Evolutionary conservation across 768 basidiomycete genomes (phyloP).

Genomic region (Xerocomus potaroensis): DNA sequence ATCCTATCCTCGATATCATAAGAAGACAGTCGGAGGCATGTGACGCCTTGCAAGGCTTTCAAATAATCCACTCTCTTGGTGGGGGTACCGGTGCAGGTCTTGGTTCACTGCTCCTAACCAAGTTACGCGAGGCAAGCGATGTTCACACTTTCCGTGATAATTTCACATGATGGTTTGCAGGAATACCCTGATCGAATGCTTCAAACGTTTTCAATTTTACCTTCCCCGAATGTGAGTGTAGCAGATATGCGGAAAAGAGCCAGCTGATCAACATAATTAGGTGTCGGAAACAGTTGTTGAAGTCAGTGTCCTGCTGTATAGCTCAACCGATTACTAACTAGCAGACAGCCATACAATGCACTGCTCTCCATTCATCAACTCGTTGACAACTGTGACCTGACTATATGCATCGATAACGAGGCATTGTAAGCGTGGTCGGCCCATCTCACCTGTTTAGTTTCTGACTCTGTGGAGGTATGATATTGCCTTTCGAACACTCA

Average conservation of each 20-base stretch:
- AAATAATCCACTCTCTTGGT: slow-evolving; percentile 84
- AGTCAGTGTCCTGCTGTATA: slow-evolving; percentile 24
- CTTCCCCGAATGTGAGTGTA: slow-evolving; percentile 48
- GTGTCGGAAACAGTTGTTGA: slow-evolving; percentile 54
- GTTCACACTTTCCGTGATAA: neutral
- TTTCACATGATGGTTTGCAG: slow-evolving; percentile 34
- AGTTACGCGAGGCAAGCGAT: slow-evolving; percentile 66
- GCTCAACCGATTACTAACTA: slow-evolving; percentile 6
- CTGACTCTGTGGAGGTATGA: slow-evolving; percentile 52
- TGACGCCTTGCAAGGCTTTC: slow-evolving; percentile 89
- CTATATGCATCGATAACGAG: slow-evolving; percentile 84
- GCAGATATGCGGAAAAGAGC: neutral
- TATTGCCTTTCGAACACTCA: slow-evolving; percentile 61
- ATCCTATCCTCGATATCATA: slow-evolving; percentile 76
- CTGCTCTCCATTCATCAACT: slow-evolving; percentile 84
- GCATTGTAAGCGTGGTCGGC: slow-evolving; percentile 51
- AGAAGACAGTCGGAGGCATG: slow-evolving; percentile 77
- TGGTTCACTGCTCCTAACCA: slow-evolving; percentile 75
- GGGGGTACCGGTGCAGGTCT: slow-evolving; percentile 89
- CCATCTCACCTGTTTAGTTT: neutral
- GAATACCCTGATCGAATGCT: slow-evolving; percentile 52
- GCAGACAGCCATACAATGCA: slow-evolving; percentile 69
- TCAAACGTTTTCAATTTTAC: slow-evolving; percentile 50
- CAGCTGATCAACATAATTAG: slow-evolving; percentile 17
- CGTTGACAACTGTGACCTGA: slow-evolving; percentile 82